Percentiles rank a stretch among this genome's conserved stretches.
These are phyloP conservation scores for Kwoniella mangroviensis DNA, from an alignment of 768 basidiomycete species.

Conservation along the genomic window DNA sequence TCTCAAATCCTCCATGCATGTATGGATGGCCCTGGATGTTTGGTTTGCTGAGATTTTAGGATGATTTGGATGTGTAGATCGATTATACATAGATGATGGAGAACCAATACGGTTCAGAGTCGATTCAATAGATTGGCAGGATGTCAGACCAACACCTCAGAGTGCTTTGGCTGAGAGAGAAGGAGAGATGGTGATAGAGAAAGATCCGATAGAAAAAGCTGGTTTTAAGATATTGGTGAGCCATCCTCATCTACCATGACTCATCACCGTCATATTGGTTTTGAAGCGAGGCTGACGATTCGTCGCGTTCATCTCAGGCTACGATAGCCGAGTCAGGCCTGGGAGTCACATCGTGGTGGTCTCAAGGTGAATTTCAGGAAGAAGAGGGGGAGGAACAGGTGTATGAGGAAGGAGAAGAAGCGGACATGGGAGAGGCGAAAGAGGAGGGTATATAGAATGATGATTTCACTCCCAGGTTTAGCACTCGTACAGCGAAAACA, in stretches of 20 bases:
- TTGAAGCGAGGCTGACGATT: too few species aligned
- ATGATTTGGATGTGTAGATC: too few species aligned
- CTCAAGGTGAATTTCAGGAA: slow-evolving; percentile 43
- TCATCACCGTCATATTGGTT: not conserved
- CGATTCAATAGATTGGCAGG: slow-evolving; percentile 55
- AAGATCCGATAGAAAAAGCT: slow-evolving; percentile 54
- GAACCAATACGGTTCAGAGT: slow-evolving; percentile 57
- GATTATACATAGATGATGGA: slow-evolving; percentile 51
- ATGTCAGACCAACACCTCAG: slow-evolving; percentile 53
- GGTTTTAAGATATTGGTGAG: slow-evolving; percentile 57
- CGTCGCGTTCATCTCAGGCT: slow-evolving; percentile 39
- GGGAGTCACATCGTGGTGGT: slow-evolving; percentile 60
- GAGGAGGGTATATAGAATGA: slow-evolving; percentile 3
- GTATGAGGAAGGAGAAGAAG: slow-evolving; percentile 23
- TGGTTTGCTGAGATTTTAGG: too few species aligned
- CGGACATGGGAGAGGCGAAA: slow-evolving; percentile 7
- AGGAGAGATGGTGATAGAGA: slow-evolving; percentile 24
- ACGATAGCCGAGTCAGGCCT: slow-evolving; percentile 59
- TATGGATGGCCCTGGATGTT: too few species aligned
- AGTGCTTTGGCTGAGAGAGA: slow-evolving; percentile 25
- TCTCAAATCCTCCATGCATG: too few species aligned
- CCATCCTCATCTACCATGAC: not conserved
- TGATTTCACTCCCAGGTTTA: too few species aligned
- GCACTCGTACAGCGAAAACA: too few species aligned
- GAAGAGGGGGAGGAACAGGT: slow-evolving; percentile 37